Evolutionary conservation across 495 filamentous ascomycete genomes (phyloP), one percentile per base, ranked within the genome.

Genomic region (Clohesyomyces aquaticus): DNA sequence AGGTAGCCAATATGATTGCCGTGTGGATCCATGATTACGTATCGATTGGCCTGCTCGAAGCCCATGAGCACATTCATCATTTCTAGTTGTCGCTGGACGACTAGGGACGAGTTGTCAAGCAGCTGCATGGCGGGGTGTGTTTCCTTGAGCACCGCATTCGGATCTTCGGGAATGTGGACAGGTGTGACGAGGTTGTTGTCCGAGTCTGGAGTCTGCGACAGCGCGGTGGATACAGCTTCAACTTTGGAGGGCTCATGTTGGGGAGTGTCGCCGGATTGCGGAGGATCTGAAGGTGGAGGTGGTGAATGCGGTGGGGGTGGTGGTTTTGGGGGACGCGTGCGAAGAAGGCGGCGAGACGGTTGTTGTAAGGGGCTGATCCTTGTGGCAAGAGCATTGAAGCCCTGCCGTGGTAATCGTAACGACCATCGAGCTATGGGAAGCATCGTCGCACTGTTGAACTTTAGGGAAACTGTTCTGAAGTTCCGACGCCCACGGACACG

Each of bases 1-100:
- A 90, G 83, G 65, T 85, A 89, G 16, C 87, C 87, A 50, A 90
- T 78, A 62, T 88, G 86, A 28, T 84, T 83, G 6, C 87, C 87
- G 28, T 82, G 76, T n/a, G 83, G 84, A 77, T 88, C 83, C 81
- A 88, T 83, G 51, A 90, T 88, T 26, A 87, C 80, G 68, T 90
- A 90, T 70, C 82, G 83, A 63, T 90, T 89, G 16, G 87, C 86
- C 73, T 90, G 87, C 73, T 90, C 87, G 62, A 88, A 90, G 0
- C 87, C 86, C 76, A 88, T 73, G 75, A 90, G 78, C 8, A 90
- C 78, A 73, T 88, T 89, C 81, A 88, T 87, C 67, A 89, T 77
- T 73, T 88, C 87, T 28, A 90, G 65, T 64, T 88, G 84, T 25
- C 87, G 76, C 61, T 88, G 85, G 2, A 90, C 76, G 0, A 90